Evolutionary conservation across 2,329 filamentous ascomycete species (phyloP).

Genomic region (Mariannaea elegans): DNA sequence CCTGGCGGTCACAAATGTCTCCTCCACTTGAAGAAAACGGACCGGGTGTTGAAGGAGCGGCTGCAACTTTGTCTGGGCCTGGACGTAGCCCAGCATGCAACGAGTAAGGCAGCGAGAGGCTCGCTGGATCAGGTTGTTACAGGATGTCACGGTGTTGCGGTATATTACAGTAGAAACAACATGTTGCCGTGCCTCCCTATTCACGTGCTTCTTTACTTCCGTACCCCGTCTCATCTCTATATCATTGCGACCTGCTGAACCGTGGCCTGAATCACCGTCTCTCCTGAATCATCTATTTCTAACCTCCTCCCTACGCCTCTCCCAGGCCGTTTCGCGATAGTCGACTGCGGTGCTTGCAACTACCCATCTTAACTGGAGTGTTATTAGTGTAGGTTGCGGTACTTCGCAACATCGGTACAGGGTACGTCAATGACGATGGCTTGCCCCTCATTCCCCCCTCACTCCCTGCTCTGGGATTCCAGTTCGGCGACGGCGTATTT

Average conservation of each 20-base stretch:
- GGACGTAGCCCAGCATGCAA: slow-evolving; percentile 6
- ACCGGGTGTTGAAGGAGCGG: slow-evolving; percentile 12
- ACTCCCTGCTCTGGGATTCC: slow-evolving; percentile 1
- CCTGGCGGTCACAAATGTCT: background rate
- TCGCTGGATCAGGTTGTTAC: background rate
- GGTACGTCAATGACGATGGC: slow-evolving; percentile 8
- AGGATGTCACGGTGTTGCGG: slow-evolving; percentile 6
- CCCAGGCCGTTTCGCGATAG: no score
- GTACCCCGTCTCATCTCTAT: background rate
- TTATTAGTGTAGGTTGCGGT: no score
- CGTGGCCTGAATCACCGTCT: background rate
- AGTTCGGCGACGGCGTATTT: no score
- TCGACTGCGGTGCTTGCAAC: no score
- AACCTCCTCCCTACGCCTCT: background rate
- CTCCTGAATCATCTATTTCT: background rate
- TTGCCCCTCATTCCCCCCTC: slow-evolving; percentile 27
- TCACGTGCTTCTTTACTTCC: slow-evolving; percentile 7
- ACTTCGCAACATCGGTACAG: no score
- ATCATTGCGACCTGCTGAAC: background rate
- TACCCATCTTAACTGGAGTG: no score
- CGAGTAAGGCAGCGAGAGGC: background rate
- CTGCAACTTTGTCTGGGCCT: background rate
- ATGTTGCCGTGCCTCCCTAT: background rate
- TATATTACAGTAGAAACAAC: slow-evolving; percentile 16
- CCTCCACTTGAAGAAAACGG: slow-evolving; percentile 12